Evolutionary conservation across 345 rosid genomes (phyloP).

Genomic region (Mercurialis annua): DNA sequence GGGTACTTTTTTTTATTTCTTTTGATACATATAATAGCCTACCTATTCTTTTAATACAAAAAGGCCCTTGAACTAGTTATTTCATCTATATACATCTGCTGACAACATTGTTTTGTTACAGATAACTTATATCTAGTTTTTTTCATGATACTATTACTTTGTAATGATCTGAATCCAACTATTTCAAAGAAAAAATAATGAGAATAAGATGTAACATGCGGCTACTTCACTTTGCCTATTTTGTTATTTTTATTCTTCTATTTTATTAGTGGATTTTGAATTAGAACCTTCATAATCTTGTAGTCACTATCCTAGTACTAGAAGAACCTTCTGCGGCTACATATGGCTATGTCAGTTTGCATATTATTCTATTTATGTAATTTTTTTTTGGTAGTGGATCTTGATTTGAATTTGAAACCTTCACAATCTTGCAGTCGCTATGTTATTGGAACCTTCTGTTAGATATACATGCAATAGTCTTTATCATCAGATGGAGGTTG

Average conservation of each 20-base stretch:
- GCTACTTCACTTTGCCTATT: not conserved
- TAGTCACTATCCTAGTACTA: too few species aligned
- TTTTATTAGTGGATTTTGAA: not conserved
- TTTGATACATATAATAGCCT: not conserved
- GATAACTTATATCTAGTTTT: not conserved
- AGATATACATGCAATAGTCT: not conserved
- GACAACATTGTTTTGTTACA: not conserved
- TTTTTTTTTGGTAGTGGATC: not conserved
- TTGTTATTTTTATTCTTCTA: not conserved
- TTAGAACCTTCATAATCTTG: not conserved
- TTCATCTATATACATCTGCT: not conserved
- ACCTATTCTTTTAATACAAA: not conserved
- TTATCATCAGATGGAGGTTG: not conserved
- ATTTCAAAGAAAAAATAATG: not conserved
- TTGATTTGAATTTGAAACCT: not conserved
- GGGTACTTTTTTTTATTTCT: constrained; percentile 50
- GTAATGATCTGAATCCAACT: not conserved
- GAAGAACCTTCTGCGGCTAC: not conserved
- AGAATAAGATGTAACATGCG: not conserved
- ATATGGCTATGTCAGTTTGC: not conserved
- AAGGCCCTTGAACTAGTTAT: too few species aligned
- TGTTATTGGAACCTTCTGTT: not conserved
- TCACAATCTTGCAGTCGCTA: not conserved
- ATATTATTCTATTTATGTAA: not conserved
- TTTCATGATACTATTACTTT: not conserved